Evolutionary conservation across 345 rosid species (phyloP), one percentile per base, ranked within the genome.

Genomic region (Dipteronia dyeriana): DNA sequence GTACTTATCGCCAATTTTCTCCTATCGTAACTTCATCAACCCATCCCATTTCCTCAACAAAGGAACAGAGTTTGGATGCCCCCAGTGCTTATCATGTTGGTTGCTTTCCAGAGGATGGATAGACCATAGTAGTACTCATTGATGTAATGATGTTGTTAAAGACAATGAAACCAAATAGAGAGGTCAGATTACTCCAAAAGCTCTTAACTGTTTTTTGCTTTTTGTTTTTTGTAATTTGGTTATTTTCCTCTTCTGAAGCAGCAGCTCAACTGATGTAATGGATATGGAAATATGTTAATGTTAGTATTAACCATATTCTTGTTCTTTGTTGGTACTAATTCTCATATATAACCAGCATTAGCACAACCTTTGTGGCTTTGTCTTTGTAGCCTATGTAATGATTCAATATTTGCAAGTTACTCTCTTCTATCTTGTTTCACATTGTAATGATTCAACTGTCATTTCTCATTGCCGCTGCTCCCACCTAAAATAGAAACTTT

Each of bases 21-120:
- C 45, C 78, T 70, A 29, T 75, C 0, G 79, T 78, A 77, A 49
- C 13, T 53, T 66, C 76, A 43, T 70, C 81, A 13, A 25, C 71
- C n/a, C 79, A 73, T 16, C 5, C 69, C 8, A 45, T 54, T 49
- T 78, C 84, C 54, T 57, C 85, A 2, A 71, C 79, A 17, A 81
- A 75, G 73, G 85, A 89, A 17, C 78, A 78, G 51, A 76, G 66
- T 77, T 64, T 61, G 8, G 83, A 83, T 56, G 62, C 72, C 17
- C 66, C 75, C 34, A 82, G 69, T 74, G 88, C 94, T 74, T 90
- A 86, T 77, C 97, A 90, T 66, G 71, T 74, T 14, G 86, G 85
- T 79, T 91, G 92, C 81, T 90, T 77, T 80, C 60, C 79, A 17
- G 89, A 88, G 65, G 85, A 86, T 63, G 62, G 25, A 57, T 57